A percentile compares a stretch with the other conserved stretches of the same genome.
These are phyloP conservation scores for Trypanosoma grayi DNA, from an alignment of 208 protist genomes.

Conservation along the genomic window DNA sequence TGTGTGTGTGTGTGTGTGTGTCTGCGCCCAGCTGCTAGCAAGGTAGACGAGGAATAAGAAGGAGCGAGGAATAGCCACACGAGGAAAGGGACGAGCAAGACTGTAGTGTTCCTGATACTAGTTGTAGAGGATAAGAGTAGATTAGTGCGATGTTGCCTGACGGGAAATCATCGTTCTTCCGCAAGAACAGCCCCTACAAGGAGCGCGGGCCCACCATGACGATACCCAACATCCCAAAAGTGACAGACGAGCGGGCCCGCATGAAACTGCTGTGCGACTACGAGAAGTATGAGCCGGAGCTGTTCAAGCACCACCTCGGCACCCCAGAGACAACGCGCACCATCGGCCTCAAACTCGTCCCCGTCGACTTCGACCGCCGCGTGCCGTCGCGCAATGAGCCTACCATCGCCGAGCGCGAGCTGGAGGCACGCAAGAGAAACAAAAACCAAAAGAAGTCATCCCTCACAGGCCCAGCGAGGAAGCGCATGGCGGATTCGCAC, in stretches of 20 bases:
- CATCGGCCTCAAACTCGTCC: constrained; percentile 58
- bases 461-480: no score
- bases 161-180: constrained; percentile 1
- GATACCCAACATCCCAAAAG: constrained; percentile 84
- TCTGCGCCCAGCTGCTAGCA: no score
- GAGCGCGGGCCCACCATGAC: constrained; percentile 32
- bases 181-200: constrained; percentile 17
- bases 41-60: no score
- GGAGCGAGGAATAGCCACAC: no score
- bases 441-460: background rate
- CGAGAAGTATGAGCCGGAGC: constrained; percentile 85
- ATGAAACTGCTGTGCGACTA: constrained; percentile 84
- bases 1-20: no score
- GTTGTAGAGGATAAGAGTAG: no score
- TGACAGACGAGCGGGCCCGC: constrained; percentile 73
- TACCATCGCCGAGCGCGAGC: constrained; percentile 61
- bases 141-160: background rate
- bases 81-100: no score
- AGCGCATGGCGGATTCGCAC: background rate
- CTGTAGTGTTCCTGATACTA: no score
- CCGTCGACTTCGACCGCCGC: constrained; percentile 60
- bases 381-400: constrained; percentile 58
- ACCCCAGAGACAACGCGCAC: constrained; percentile 63
- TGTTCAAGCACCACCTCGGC: constrained; percentile 85
- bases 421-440: constrained; percentile 31